phyloP scores from a whole-genome alignment of 495 filamentous ascomycete genomes.

The Venustampulla echinocandica region DNA sequence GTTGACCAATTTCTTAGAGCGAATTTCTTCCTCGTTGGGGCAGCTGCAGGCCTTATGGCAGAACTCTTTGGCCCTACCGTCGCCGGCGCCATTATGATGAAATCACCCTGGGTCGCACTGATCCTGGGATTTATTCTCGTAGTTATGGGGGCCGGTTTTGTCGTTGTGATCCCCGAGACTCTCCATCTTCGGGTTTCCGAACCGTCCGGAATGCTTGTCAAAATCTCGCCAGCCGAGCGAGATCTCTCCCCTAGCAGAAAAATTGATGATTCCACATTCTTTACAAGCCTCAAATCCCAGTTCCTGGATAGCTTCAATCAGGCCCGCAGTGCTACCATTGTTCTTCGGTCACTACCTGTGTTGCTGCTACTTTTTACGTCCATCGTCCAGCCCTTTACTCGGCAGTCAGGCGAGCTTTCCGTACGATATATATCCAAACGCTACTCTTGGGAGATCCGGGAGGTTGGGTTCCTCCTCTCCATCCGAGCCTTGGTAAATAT shows the following conservation, averaged over 20 bases:
- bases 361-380: slow-evolving; percentile 10
- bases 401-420: slow-evolving; percentile 19
- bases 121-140: slow-evolving; percentile 31
- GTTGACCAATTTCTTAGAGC: slow-evolving; percentile 24
- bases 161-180: slow-evolving; percentile 40
- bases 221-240: neutral
- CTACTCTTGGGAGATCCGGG: slow-evolving; percentile 40
- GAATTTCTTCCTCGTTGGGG: slow-evolving; percentile 43
- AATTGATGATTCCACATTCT: neutral
- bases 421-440: slow-evolving; percentile 47
- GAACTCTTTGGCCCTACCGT: slow-evolving; percentile 43
- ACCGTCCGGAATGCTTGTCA: neutral
- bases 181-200: slow-evolving; percentile 20
- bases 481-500: slow-evolving; percentile 41
- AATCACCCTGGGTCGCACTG: slow-evolving; percentile 47
- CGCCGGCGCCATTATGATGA: slow-evolving; percentile 47
- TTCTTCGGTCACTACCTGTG: slow-evolving; percentile 7
- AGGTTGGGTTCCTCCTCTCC: slow-evolving; percentile 45
- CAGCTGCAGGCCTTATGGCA: slow-evolving; percentile 38
- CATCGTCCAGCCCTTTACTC: neutral
- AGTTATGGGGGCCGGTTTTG: slow-evolving; percentile 21
- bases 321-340: neutral
- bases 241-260: neutral
- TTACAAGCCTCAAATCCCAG: slow-evolving; percentile 1
- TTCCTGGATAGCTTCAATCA: neutral